Conservation (phyloP, 257 asterid genomes). For the Nicotiana otophora region DNA sequence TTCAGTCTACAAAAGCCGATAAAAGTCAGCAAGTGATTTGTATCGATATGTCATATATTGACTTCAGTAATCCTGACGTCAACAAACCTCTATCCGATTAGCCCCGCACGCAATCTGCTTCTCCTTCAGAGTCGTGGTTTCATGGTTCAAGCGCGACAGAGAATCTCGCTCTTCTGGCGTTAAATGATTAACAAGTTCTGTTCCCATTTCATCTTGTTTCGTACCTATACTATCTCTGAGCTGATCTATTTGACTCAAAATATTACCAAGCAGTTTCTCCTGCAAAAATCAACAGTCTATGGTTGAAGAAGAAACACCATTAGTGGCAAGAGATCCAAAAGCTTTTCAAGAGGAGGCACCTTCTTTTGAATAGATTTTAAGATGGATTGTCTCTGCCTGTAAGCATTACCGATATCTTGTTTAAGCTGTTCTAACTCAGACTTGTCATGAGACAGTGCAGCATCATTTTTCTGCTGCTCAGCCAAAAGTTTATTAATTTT, state of each 20-base stretch:
- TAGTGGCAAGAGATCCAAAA: neutral
- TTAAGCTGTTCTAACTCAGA: conserved; percentile 77
- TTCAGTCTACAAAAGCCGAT: conserved; percentile 56
- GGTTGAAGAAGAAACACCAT: neutral
- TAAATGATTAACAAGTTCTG: conserved; percentile 98
- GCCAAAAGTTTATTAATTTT: conserved; percentile 81
- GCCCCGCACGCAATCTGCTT: conserved; percentile 58
- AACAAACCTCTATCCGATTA: conserved; percentile 81
- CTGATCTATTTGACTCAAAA: conserved; percentile 81
- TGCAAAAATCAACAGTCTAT: conserved; percentile 27
- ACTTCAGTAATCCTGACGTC: conserved; percentile 9
- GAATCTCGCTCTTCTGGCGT: conserved; percentile 77
- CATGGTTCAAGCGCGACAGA: conserved; percentile 83
- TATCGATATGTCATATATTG: neutral
- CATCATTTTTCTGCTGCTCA: conserved; percentile 97
- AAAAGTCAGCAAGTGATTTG: neutral
- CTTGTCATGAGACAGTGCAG: conserved; percentile 88
- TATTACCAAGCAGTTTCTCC: conserved; percentile 78
- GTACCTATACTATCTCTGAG: conserved; percentile 64
- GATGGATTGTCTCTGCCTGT: conserved; percentile 76
- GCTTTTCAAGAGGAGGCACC: conserved; percentile 33
- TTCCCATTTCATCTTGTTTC: conserved; percentile 89
- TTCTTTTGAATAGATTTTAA: conserved; percentile 78
- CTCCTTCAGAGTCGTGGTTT: conserved; percentile 77
- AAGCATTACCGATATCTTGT: conserved; percentile 70